Percentiles rank a stretch among this genome's conserved stretches.
These are phyloP conservation scores for Cyberlindnera misumaiensis DNA, from an alignment of 805 yeast genomes.

Conservation along the genomic window DNA sequence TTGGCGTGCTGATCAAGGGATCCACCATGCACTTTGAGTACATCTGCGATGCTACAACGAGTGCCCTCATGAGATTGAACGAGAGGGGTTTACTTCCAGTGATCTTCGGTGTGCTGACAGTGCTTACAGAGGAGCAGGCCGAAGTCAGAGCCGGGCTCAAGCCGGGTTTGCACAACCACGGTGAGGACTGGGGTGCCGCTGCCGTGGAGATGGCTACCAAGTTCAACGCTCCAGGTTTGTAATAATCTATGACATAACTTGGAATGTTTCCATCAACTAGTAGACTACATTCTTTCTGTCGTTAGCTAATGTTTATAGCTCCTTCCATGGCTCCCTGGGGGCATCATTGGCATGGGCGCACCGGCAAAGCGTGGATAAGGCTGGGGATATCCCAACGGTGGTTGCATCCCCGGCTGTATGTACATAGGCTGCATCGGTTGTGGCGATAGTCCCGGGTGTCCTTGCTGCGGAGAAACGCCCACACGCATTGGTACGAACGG, in stretches of 20 bases:
- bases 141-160: constrained; percentile 87
- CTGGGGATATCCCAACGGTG: too few relatives aligned
- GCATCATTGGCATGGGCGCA: not conserved
- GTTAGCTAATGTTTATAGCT: not conserved
- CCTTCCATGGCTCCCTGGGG: constrained; percentile 1
- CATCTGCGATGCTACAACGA: constrained; percentile 84
- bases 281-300: not conserved
- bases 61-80: constrained; percentile 79
- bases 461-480: constrained; percentile 15
- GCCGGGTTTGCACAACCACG: constrained; percentile 83
- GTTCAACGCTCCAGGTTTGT: constrained; percentile 22
- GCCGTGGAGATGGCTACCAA: constrained; percentile 89
- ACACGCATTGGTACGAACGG: constrained; percentile 4
- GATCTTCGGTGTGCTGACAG: constrained; percentile 89
- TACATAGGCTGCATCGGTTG: constrained; percentile 11
- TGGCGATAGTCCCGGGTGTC: constrained; percentile 8
- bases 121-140: constrained; percentile 92
- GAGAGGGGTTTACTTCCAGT: constrained; percentile 67
- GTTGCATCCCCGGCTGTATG: constrained; percentile 7
- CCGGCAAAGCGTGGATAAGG: not conserved
- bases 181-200: constrained; percentile 98
- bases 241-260: not conserved
- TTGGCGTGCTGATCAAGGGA: constrained; percentile 93
- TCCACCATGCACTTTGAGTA: constrained; percentile 98
- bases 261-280: not conserved